Evolutionary conservation across 2,329 filamentous ascomycete species (phyloP).

Genomic region (Apiospora marii): DNA sequence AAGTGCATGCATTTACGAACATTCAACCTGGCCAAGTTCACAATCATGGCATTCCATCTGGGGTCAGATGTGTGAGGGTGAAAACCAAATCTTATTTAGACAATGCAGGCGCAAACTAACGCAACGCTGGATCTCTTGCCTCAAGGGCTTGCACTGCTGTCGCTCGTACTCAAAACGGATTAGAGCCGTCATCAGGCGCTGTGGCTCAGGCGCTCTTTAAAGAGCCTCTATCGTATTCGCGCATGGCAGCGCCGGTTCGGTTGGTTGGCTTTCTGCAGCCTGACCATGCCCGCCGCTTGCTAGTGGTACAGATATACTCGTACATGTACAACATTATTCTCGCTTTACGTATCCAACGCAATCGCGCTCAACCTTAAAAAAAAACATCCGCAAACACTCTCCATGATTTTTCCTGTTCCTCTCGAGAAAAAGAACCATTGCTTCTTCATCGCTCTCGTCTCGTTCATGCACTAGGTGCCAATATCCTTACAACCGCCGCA

Average conservation of each 20-base stretch:
- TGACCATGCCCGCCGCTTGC: background rate
- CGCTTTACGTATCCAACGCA: background rate
- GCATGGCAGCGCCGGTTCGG: background rate
- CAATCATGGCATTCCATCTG: too few relatives aligned
- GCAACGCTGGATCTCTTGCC: background rate
- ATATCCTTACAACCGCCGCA: background rate
- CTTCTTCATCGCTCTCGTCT: background rate
- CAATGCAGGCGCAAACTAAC: slow-evolving; percentile 3
- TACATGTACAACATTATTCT: slow-evolving; percentile 1
- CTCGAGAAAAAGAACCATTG: background rate
- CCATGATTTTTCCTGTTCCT: background rate
- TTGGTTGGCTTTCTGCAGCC: background rate
- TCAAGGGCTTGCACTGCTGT: background rate
- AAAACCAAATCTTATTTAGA: background rate
- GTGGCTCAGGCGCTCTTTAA: background rate
- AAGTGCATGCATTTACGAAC: background rate
- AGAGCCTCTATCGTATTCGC: background rate
- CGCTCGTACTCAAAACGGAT: background rate
- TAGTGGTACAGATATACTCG: slow-evolving; percentile 17
- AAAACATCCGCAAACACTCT: background rate
- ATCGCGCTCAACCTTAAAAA: background rate
- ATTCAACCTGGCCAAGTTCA: background rate
- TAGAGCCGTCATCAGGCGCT: background rate
- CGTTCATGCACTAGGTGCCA: background rate
- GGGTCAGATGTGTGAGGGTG: background rate